Evolutionary conservation across 139 green algal genomes (phyloP).

Genomic region (Pleodorina starrii): DNA sequence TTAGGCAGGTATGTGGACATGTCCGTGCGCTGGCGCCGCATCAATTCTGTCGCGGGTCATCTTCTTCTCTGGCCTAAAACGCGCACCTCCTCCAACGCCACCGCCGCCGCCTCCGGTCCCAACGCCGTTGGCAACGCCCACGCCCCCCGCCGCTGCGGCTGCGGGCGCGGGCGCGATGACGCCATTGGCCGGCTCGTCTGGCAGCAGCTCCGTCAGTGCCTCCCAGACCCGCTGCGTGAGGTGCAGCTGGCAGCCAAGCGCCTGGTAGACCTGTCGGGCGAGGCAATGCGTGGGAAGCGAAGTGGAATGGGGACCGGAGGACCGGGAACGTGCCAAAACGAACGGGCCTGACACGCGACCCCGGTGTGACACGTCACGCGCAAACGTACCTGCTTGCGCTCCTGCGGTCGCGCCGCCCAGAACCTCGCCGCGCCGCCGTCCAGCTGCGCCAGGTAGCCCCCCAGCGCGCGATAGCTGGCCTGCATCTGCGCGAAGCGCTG

Average conservation of each 20-base stretch:
- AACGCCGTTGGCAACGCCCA: neutral
- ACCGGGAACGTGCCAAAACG: too few relatives aligned
- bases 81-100: too few relatives aligned
- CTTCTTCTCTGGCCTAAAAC: too few relatives aligned
- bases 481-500: neutral
- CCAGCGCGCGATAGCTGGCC: neutral
- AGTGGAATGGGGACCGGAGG: too few relatives aligned
- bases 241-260: neutral
- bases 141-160: neutral
- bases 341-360: too few relatives aligned
- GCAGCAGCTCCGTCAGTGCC: neutral
- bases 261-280: constrained; percentile 11
- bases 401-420: neutral
- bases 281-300: too few relatives aligned
- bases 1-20: too few relatives aligned
- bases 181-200: neutral
- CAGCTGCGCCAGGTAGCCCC: constrained; percentile 9
- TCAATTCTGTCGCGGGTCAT: too few relatives aligned
- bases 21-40: too few relatives aligned
- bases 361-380: too few relatives aligned
- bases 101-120: neutral
- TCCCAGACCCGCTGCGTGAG: constrained; percentile 39
- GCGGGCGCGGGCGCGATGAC: neutral
- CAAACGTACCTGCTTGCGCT: constrained; percentile 30
- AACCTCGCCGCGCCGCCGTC: neutral